Percentiles rank a stretch among this genome's conserved stretches.
Conservation (phyloP, 345 rosid genomes). For the Hibiscus syriacus region DNA sequence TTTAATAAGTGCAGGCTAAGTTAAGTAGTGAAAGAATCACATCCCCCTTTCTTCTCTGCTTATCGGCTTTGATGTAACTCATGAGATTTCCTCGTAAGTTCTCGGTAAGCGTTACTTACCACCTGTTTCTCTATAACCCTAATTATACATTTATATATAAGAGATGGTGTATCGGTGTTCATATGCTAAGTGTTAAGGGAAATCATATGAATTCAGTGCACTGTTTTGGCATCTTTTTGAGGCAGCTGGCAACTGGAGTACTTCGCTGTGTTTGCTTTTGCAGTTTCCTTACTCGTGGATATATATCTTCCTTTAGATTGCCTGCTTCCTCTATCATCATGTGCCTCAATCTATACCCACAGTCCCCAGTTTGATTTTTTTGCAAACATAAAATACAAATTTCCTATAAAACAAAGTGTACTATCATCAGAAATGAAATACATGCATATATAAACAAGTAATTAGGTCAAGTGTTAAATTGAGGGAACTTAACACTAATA, state of each 20-base stretch:
- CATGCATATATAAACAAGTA: no score
- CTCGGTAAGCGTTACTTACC: constrained; percentile 20
- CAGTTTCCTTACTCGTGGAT: not conserved
- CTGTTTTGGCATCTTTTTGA: not conserved
- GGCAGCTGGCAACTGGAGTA: not conserved
- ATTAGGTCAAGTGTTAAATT: no score
- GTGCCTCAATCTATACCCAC: constrained; percentile 5
- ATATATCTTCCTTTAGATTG: not conserved
- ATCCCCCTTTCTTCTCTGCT: not conserved
- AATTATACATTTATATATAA: no score
- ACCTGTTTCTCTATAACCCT: no score
- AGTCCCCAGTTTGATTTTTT: no score
- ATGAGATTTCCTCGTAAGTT: constrained; percentile 37
- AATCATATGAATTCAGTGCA: not conserved
- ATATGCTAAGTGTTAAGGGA: no score
- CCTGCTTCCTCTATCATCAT: not conserved
- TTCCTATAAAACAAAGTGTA: no score
- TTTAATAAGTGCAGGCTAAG: constrained; percentile 7
- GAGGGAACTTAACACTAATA: no score
- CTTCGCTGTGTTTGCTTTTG: constrained; percentile 16
- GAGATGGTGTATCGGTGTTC: no score
- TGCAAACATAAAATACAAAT: no score
- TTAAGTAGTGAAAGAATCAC: not conserved
- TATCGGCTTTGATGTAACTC: constrained; percentile 16
- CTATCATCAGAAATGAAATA: no score